These are phyloP conservation scores for Medicago arabica DNA, from an alignment of 306 rosid species.

Conservation along the genomic window DNA sequence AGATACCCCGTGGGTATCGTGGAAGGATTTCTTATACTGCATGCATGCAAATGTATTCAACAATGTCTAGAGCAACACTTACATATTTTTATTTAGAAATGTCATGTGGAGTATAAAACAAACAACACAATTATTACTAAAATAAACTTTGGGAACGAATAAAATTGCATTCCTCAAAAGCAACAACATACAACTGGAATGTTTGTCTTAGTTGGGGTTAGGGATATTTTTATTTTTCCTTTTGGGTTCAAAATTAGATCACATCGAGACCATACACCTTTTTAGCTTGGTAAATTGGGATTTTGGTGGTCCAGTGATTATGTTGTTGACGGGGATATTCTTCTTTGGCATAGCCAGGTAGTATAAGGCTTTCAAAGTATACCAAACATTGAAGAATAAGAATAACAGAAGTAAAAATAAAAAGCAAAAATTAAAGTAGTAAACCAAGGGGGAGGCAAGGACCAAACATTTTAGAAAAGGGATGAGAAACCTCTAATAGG, in stretches of 20 bases:
- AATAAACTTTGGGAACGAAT: slow-evolving; percentile 65
- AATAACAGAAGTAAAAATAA: slow-evolving; percentile 27
- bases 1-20: slow-evolving; percentile 73
- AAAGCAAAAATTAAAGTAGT: slow-evolving; percentile 43
- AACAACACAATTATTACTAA: slow-evolving; percentile 43
- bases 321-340: slow-evolving; percentile 66
- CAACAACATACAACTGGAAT: slow-evolving; percentile 94
- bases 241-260: slow-evolving; percentile 40
- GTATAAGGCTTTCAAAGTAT: slow-evolving; percentile 51
- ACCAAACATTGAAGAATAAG: slow-evolving; percentile 36
- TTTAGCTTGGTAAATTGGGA: slow-evolving; percentile 49
- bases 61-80: slow-evolving; percentile 1
- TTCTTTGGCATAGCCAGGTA: slow-evolving; percentile 46
- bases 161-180: slow-evolving; percentile 83
- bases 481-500: slow-evolving; percentile 48
- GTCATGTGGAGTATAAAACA: slow-evolving; percentile 28
- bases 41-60: slow-evolving; percentile 61
- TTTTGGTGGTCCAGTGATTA: slow-evolving; percentile 72
- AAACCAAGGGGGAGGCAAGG: slow-evolving; percentile 51
- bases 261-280: slow-evolving; percentile 36
- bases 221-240: slow-evolving; percentile 31
- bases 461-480: slow-evolving; percentile 60
- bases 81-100: slow-evolving; percentile 1
- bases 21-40: slow-evolving; percentile 66
- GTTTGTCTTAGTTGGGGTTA: slow-evolving; percentile 67